A percentile compares a stretch with the other conserved stretches of the same genome.
Evolutionary conservation across 1,284 basidiomycete species (phyloP).

Genomic region (Quambalaria eucalypti): DNA sequence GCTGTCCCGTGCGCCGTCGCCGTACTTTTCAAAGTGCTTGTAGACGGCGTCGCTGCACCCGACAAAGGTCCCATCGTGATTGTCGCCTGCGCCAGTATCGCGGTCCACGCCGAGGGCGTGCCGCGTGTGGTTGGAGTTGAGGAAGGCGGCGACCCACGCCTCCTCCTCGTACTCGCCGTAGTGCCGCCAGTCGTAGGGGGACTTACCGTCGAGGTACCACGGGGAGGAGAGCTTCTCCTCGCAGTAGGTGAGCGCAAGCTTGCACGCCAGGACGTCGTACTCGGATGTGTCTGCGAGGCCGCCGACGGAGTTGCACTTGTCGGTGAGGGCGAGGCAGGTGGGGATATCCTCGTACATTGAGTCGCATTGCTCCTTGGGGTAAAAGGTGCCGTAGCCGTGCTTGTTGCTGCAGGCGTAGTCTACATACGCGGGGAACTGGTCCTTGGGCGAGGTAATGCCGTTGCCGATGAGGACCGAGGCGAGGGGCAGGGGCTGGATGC

Average conservation of each 20-base stretch:
- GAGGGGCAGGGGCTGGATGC: constrained; percentile 29
- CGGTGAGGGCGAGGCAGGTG: constrained; percentile 24
- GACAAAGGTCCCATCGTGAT: constrained; percentile 37
- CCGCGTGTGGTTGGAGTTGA: constrained; percentile 29
- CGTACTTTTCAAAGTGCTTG: constrained; percentile 34
- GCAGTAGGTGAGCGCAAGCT: constrained; percentile 31
- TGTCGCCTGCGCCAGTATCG: constrained; percentile 31
- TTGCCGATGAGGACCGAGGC: constrained; percentile 42
- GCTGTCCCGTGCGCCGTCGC: constrained; percentile 36
- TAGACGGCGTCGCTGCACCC: constrained; percentile 42
- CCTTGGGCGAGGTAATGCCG: constrained; percentile 39
- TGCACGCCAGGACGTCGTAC: constrained; percentile 30
- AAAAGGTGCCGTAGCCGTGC: constrained; percentile 24
- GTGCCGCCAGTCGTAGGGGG: constrained; percentile 40
- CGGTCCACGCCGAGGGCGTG: constrained; percentile 31
- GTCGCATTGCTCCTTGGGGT: constrained; percentile 23
- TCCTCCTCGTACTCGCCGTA: constrained; percentile 33
- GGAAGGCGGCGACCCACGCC: constrained; percentile 34
- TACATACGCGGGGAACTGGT: constrained; percentile 39
- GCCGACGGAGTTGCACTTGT: constrained; percentile 32
- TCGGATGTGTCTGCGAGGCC: no score
- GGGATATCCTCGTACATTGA: constrained; percentile 26
- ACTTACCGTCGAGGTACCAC: constrained; percentile 27
- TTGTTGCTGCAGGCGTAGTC: constrained; percentile 38
- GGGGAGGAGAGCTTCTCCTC: constrained; percentile 25